Base-by-base conservation (phyloP, 1,139 yeast genomes). In the Candida gigantensis region DNA sequence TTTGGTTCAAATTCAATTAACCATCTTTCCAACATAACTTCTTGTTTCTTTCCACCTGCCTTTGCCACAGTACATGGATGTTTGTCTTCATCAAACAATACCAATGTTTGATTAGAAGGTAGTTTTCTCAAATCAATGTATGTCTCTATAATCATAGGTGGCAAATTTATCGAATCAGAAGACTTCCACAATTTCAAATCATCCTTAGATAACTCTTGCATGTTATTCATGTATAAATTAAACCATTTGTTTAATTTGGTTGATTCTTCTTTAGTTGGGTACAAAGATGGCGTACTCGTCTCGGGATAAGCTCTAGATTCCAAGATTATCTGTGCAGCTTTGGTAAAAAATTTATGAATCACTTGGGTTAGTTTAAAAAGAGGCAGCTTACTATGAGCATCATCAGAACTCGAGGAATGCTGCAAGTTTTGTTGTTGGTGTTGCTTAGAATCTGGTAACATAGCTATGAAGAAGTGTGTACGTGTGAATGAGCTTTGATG, bases 11-110 rank as follows among this genome's bases (percentile, higher is more conserved):
- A 77, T 57, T 89, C 96, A 25, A 92, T 66, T 17, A 88, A 68
- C 98, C 98, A 92, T 41, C 98, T 71, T 55, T 92, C 98, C 40
- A 92, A 63, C 2, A 92, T 96, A 12, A 92, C 77, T 58, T 90
- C 97, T 10, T 79, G 68, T 50, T 82, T 83, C 52, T 74, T 79
- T 12, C 57, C 52, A 18, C 55, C 53, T 2, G 66, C 76, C 15
- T 64, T 68, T 33, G 50, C 72, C 30, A 63, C 79, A 14, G 62
- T 65, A 59, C 70, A 72, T 30, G 70, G 68, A 28, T 56, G 66
- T 34, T 55, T 65, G 23, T 52, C 62, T 12, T 60, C 90, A 40
- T 78, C 81, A 24, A 67, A 59, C 28, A 84, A 53, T 32, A 81
- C 74, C 30, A 89, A 71, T 9, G 82, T 69, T 46, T 85, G 89